Percentiles rank a stretch among this genome's conserved stretches.
These are phyloP conservation scores for Candida namnaoensis DNA, from an alignment of 805 yeast species.

Conservation along the genomic window DNA sequence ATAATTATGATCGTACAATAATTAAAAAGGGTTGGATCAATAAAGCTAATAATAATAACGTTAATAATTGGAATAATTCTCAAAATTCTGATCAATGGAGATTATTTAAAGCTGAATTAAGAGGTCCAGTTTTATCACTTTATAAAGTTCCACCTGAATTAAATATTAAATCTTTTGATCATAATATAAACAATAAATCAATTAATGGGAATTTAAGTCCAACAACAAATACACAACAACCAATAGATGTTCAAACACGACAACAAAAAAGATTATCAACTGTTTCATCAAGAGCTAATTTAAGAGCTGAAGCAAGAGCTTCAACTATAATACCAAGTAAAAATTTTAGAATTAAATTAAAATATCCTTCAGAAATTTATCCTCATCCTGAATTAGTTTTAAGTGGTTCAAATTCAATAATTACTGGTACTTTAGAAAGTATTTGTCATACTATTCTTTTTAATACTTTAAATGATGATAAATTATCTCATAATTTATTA, in stretches of 20 bases:
- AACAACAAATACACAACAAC: too few species aligned
- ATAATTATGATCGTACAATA: slow-evolving; percentile 27
- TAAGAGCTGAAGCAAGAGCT: slow-evolving; percentile 3
- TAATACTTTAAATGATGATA: slow-evolving; percentile 31
- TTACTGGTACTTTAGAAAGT: slow-evolving; percentile 58
- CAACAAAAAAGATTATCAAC: slow-evolving; percentile 20
- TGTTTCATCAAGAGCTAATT: slow-evolving; percentile 11
- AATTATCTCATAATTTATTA: slow-evolving; percentile 32
- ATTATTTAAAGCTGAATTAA: slow-evolving; percentile 56
- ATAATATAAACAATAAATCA: slow-evolving; percentile 5
- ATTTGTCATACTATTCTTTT: slow-evolving; percentile 69
- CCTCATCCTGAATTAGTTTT: slow-evolving; percentile 57
- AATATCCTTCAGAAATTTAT: slow-evolving; percentile 31
- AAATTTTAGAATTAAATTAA: slow-evolving; percentile 11
- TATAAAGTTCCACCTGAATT: slow-evolving; percentile 49
- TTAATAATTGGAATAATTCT: slow-evolving; percentile 12
- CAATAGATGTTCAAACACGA: too few species aligned
- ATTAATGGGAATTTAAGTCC: slow-evolving; percentile 1
- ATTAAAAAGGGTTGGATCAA: slow-evolving; percentile 58
- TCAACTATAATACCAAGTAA: slow-evolving; percentile 5
- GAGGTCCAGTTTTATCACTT: slow-evolving; percentile 56
- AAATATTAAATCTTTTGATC: slow-evolving; percentile 33
- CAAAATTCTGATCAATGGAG: slow-evolving; percentile 21
- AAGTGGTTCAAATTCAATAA: slow-evolving; percentile 37
- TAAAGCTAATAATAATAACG: slow-evolving; percentile 24